Base-by-base conservation (phyloP, 768 basidiomycete species). In the Termitomyces heimii region DNA sequence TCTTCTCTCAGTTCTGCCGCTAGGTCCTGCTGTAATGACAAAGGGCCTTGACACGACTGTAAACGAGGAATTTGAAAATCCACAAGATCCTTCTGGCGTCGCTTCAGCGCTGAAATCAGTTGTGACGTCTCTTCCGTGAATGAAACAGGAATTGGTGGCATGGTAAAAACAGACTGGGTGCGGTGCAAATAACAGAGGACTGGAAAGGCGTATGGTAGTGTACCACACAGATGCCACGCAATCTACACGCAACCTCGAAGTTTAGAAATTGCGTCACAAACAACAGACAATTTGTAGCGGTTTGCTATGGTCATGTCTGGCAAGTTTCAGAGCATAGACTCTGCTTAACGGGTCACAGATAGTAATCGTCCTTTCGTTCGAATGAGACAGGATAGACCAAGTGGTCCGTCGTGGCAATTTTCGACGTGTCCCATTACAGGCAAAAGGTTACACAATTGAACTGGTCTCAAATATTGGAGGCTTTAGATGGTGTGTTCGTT, bases 1-100 rank as follows among this genome's bases (percentile, higher is more conserved):
- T 94, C 93, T 53, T 88, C 87, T 31, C 91, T 76, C 57, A 94
- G 69, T 66, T 93, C 92, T 4, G 82, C 83, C 0, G 85, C 84
- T 53, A 88, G 76, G 48, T 83, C 80, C 66, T 93, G 87, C 63
- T 96, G 94, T 3, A 82, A 66, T 0, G 78, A 68, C 10, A 90
- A 73, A 1, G 93, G 87, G 0, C 89, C 92, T 9, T 70, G 74
- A 68, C 90, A 95, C 52, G 74, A 65, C 9, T 79, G 76, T 50
- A 97, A 75, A 2, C 88, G 82, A 1, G 92, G 89, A 34, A 97
- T 78, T 68, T 93, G 89, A 63, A 84, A 84, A 12, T 84, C 75
- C 3, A 75, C 63, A 7, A 96, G 68, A 70, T 94, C 91, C 3
- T 70, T 77, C 58, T 83, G 75, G 10, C 82, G 77, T 24, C 90